Evolutionary conservation across 2,329 filamentous ascomycete genomes (phyloP), one percentile per base, ranked within the genome.

Genomic region (Nothopassalora personata): DNA sequence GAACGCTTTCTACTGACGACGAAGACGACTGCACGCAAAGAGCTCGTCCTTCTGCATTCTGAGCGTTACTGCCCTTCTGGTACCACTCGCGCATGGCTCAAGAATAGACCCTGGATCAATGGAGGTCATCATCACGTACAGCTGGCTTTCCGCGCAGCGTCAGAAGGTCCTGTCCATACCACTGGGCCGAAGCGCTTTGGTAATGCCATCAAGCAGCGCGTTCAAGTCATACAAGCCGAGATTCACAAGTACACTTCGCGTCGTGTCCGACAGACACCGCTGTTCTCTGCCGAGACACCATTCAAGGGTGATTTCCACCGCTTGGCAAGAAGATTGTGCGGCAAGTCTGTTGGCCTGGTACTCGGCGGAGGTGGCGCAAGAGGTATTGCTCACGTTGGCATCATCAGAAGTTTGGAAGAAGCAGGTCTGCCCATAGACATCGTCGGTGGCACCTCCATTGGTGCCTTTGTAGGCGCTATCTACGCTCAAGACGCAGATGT

Each of bases 241-340:
- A 97, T 99, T 19, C 93, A 97, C 71, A 97, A 97, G 72, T 99
- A 97, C 72, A 97, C 95, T 0, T 96, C 91, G 1, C 84, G 91
- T n/a, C 88, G 90, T 65, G 86, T 96, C n/a, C 86, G 90, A 28
- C 91, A 96, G 67, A 89, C 87, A 3, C 89, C 91, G 0, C 84
- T 96, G 36, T 99, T 97, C 72, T 91, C 92, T 0, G 87, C 92
- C 0, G 91, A 97, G 56, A 91, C 91, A 0, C 89, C 92, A 0
- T 96, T 91, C 78, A 99, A 99, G 73, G 91, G 94, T 2, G 94
- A 99, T 69, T 97, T 99, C 67, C 93, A 99, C 73, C 86, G 94
- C 11, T 83, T 99, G 23, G 94, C 93, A 4, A 84, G 95, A 56
- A 83, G 92, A 6, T 80, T 99, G 0, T 97, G 93, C 68, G 94